Base-by-base conservation (phyloP, 441 rosid species). In the Gossypium trilobum region DNA sequence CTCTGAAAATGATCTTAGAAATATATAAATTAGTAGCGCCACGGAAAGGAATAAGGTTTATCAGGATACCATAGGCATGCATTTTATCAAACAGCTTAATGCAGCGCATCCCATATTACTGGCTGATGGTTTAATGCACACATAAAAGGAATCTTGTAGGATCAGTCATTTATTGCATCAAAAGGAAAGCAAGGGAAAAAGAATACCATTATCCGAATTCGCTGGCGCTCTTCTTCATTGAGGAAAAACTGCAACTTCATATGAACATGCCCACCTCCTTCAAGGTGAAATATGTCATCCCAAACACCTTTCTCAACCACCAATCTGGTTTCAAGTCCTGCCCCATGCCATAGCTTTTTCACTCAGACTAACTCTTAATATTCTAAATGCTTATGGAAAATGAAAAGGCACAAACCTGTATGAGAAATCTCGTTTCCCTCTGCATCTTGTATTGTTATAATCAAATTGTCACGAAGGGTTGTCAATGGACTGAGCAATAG, bases 211-310 rank as follows among this genome's bases (percentile, higher is more conserved):
- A 62, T 69, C 39, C 89, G 89, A 20, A 94, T 87, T 46, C 87
- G 87, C 16, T 79, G 81, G 61, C 91, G 86, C 72, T 92, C 99
- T 70, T 90, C 91, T 71, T 94, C 97, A 17, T 82, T 91, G 60
- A 92, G 97, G 78, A 87, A 57, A 81, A 94, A 92, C 78, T 81
- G 91, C 87, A 94, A 71, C 82, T 85, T 90, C 91, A 92, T 68
- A 33, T 85, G 91, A 74, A 87, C 84, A 56, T 82, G 76, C 59
- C 99, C 91, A 36, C 91, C 89, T 68, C 89, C 97, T 79, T 88
- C 86, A 42, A 90, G 80, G 42, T 73, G 80, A 84, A 94, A 79
- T 7, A 74, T 73, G 64, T 89, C 89, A 74, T 90, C 93, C 95
- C 91, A 88, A 57, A 79, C 36, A n/a, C 93, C 95, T 80, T 83